Evolutionary conservation across 306 rosid genomes (phyloP), one percentile per base, ranked within the genome.

Genomic region (Vigna angularis): DNA sequence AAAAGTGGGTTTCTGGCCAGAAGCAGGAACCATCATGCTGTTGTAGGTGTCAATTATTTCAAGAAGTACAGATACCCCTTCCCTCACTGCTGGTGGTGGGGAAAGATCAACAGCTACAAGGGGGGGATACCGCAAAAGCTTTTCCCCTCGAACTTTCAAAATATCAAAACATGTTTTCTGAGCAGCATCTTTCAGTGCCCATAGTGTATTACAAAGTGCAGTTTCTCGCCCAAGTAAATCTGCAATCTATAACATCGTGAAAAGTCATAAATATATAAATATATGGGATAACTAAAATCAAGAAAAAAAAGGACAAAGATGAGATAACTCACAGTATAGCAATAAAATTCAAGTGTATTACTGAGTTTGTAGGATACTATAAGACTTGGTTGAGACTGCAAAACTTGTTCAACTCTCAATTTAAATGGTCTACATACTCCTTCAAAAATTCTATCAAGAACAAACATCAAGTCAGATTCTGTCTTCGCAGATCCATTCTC

Each of bases 351-450:
- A 81, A 95, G 90, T 47, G 96, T 95, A 70, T 88, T 93, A 71
- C 87, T 93, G 85, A 95, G 98, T 87, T 95, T 95, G 74, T 91
- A 95, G 11, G 97, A 93, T 76, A 91, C 84, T 70, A 92, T 93
- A 38, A 95, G 92, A 86, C 92, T 91, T 58, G 99, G 97, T 62
- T 91, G 99, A 51, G 98, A 91, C 80, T 95, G 99, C 65, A 95
- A 87, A 83, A 91, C 99, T 91, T 95, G 99, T 79, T 95, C 99
- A 79, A 95, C 98, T 80, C 99, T 89, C 81, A 91, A 89, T 93
- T 95, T 95, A 83, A 95, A 95, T 6, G 99, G 99, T 81, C 99
- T 87, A 83, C 99, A 95, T 84, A 95, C 99, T 75, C 99, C 98
- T 85, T 95, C 98, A 76, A 95, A 95, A 79, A 95, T 93, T 81